A percentile compares a stretch with the other conserved stretches of the same genome.
Conservation (phyloP, 768 basidiomycete species). For the Boletus tomentosulus region DNA sequence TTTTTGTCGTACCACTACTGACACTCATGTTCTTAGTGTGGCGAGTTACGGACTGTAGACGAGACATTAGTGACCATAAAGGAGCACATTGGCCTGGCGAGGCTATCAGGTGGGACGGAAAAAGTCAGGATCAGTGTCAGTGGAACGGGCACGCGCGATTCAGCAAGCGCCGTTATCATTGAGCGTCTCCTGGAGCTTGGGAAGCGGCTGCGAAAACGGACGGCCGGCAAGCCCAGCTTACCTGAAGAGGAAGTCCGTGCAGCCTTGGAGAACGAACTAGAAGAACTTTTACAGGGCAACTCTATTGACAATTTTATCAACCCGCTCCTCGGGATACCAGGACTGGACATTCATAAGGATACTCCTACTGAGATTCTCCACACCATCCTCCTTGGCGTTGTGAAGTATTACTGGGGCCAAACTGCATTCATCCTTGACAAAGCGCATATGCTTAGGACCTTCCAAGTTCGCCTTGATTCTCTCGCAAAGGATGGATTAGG, state of each 20-base stretch:
- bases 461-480: constrained; percentile 26
- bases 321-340: neutral
- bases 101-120: no score
- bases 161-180: neutral
- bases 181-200: neutral
- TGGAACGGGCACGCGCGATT: no score
- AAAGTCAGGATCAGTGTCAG: no score
- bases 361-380: constrained; percentile 34
- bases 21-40: no score
- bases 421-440: constrained; percentile 20
- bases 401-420: constrained; percentile 33
- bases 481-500: constrained; percentile 10
- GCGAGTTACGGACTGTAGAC: no score
- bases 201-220: neutral
- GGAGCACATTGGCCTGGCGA: no score
- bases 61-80: no score
- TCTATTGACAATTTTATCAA: neutral
- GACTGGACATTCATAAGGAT: constrained; percentile 7
- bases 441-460: constrained; percentile 10
- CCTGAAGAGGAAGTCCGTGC: neutral
- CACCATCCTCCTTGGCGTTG: constrained; percentile 30
- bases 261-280: neutral
- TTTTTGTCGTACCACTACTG: no score
- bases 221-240: neutral
- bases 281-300: neutral